A percentile compares a stretch with the other conserved stretches of the same genome.
phyloP scores from a whole-genome alignment of 1,284 basidiomycete genomes.

The Salmacisia buchloeana region DNA sequence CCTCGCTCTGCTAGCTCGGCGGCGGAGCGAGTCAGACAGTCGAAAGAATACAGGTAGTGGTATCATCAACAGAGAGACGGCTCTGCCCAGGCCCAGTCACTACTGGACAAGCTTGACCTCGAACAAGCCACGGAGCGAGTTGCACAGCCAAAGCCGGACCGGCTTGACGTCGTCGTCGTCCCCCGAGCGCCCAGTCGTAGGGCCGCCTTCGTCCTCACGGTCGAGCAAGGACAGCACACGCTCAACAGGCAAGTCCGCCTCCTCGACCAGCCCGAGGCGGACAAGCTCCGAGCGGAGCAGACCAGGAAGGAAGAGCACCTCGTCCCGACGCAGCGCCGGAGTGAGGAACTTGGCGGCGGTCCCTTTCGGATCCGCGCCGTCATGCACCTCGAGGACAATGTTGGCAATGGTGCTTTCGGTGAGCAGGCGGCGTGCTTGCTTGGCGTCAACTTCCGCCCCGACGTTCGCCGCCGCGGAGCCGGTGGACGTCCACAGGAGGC shows the following conservation, averaged over 20 bases:
- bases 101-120: constrained; percentile 4
- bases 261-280: not conserved
- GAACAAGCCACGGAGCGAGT: not conserved
- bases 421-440: not conserved
- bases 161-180: no score
- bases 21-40: no score
- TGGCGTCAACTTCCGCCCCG: not conserved
- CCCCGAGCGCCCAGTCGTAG: not conserved
- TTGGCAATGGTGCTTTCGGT: constrained; percentile 5
- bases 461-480: not conserved
- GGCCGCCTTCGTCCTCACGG: not conserved
- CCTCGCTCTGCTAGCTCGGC: no score
- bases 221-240: not conserved
- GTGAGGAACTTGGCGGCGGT: not conserved
- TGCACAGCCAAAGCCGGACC: constrained; percentile 4
- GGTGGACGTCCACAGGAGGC: not conserved
- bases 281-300: not conserved
- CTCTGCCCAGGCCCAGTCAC: no score
- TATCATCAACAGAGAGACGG: no score
- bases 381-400: not conserved
- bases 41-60: no score
- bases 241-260: not conserved
- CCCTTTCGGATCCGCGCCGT: not conserved
- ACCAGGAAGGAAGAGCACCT: not conserved
- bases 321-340: not conserved